Base-by-base conservation (phyloP, 768 basidiomycete genomes). In the Auricularia sp. region DNA sequence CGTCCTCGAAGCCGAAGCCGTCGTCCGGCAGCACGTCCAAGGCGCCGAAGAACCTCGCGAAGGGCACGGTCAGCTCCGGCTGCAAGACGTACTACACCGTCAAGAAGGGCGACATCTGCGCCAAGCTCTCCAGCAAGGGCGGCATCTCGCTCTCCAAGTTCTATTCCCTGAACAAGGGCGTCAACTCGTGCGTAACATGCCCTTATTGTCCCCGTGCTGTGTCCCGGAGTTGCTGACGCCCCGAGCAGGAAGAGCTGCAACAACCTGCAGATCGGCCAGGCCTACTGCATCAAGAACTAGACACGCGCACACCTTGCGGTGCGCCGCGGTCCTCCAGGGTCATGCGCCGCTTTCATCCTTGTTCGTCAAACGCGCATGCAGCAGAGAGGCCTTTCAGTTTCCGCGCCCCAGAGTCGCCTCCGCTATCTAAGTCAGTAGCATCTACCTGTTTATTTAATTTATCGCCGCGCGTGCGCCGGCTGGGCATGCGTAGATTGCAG, bases 101-200 rank as follows among this genome's bases (percentile, higher is more conserved):
- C 56, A 59, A 59, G 56, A 59, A 59, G 56, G 56, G 56, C 56
- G 56, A 59, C 34, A 29, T 59, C 56, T 59, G 56, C 56, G 24
- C 24, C 16, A 59, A 59, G 56, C 34, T 59, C 29, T 21, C 56
- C 24, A 59, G 29, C 24, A 59, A 59, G 24, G 56, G 56, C 34
- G 34, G 56, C 18, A 18, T 59, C 34, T 59, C 56, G 56, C 24
- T 59, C 29, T 59, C 56, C 2, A 33, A 29, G 29, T 59, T 59
- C 56, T 59, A 33, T 29, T n/a, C 24, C 56, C 56, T 59, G 24
- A 59, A 59, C 56, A 59, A 35, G 24, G 56, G 56, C 24, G 34
- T 59, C 29, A 24, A 59, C 56, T n/a, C 11, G 34, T 59, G 29
- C 47, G 47, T 51, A 29, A 29, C 29, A 8, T 51, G 18, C 47